Evolutionary conservation across 805 yeast species (phyloP).

Genomic region (Helenozyma baotianmanensis): DNA sequence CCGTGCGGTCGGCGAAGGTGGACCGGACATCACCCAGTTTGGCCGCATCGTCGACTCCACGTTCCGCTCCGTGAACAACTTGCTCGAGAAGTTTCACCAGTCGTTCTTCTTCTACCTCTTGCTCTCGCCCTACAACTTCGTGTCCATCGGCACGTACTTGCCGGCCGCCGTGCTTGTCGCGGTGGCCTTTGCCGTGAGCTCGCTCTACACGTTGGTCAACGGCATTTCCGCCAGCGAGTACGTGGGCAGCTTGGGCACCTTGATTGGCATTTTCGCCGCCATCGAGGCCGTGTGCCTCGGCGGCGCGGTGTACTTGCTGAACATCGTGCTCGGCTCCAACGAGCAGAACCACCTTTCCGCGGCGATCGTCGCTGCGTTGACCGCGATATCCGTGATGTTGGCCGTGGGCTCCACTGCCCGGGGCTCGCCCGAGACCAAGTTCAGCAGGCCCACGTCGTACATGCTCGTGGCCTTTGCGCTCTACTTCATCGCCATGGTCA

Average conservation of each 20-base stretch:
- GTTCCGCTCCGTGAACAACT: conserved; percentile 83
- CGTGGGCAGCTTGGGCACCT: conserved; percentile 18
- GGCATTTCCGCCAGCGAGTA: conserved; percentile 23
- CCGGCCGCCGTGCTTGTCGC: conserved; percentile 80
- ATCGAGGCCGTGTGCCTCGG: conserved; percentile 22
- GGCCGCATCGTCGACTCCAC: conserved; percentile 88
- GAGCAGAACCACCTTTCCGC: not conserved
- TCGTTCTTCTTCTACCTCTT: conserved; percentile 89
- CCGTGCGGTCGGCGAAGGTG: conserved; percentile 55
- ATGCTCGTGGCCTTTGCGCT: conserved; percentile 45
- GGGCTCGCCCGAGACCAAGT: conserved; percentile 3
- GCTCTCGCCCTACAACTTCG: conserved; percentile 73
- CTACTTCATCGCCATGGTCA: conserved; percentile 55
- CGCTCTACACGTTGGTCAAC: conserved; percentile 54
- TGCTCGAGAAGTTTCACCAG: conserved; percentile 94
- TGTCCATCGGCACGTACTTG: conserved; percentile 88
- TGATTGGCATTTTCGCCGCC: conserved; percentile 24
- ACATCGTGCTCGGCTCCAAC: conserved; percentile 10
- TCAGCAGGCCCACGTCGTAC: conserved; percentile 21
- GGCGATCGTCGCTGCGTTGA: conserved; percentile 1
- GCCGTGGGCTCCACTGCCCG: conserved; percentile 1
- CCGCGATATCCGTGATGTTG: conserved; percentile 2
- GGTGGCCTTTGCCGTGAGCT: conserved; percentile 61
- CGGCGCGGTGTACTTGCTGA: conserved; percentile 25
- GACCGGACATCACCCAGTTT: conserved; percentile 78